phyloP scores from a whole-genome alignment of 805 yeast genomes.

The Candida khao-thaluensis region DNA sequence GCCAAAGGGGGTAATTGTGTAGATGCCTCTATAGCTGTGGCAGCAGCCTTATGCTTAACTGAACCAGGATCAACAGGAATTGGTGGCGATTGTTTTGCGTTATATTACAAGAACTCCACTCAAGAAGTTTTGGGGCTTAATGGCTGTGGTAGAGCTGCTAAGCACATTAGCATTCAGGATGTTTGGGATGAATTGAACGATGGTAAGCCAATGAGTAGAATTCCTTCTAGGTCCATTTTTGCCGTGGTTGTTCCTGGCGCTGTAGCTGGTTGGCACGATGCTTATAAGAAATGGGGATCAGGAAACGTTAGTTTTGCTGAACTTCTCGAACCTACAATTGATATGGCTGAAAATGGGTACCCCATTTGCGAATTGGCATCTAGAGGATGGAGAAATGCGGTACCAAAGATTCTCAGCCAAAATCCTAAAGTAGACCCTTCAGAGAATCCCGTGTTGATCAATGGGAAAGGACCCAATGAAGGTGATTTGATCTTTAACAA shows the following conservation, averaged over 20 bases:
- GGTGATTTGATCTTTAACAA: conserved; percentile 60
- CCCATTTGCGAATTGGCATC: conserved; percentile 63
- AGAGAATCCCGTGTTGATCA: conserved; percentile 36
- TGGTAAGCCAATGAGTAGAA: conserved; percentile 47
- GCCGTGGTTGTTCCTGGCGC: conserved; percentile 77
- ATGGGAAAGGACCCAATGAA: conserved; percentile 42
- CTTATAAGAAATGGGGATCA: conserved; percentile 69
- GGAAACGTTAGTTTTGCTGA: conserved; percentile 60
- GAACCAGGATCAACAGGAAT: conserved; percentile 65
- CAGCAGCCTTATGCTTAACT: conserved; percentile 53
- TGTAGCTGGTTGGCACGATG: conserved; percentile 76
- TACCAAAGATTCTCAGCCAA: conserved; percentile 34
- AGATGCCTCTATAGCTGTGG: conserved; percentile 61
- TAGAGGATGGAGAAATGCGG: conserved; percentile 44
- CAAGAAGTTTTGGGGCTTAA: conserved; percentile 63
- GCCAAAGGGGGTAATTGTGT: conserved; percentile 73
- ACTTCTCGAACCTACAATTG: conserved; percentile 62
- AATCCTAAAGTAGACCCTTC: conserved; percentile 29
- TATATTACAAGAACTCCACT: conserved; percentile 51
- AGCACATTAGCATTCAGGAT: conserved; percentile 46
- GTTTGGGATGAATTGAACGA: conserved; percentile 37
- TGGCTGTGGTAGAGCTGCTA: conserved; percentile 74
- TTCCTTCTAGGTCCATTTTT: conserved; percentile 53
- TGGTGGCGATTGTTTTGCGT: conserved; percentile 67
- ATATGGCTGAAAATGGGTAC: conserved; percentile 66